Percentiles rank a stretch among this genome's conserved stretches.
phyloP scores from a whole-genome alignment of 352 stramenopile genomes.

The Phytophthora fragariaefolia region DNA sequence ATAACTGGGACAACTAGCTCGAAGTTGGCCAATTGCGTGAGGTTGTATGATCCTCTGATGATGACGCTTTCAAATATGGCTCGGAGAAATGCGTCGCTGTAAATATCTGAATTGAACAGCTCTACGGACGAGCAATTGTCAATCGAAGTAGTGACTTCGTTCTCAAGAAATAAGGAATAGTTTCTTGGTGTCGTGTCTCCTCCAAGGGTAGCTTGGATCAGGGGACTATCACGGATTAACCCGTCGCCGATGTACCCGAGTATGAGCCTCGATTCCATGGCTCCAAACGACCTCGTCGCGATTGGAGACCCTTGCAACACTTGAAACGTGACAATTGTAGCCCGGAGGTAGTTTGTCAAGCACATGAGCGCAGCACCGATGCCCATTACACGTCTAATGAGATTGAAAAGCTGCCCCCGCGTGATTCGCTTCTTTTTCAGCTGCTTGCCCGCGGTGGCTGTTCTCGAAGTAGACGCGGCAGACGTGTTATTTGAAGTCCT shows the following conservation, averaged over 20 bases:
- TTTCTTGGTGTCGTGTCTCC: conserved; percentile 29
- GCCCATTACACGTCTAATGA: conserved; percentile 25
- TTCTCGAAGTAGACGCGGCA: background rate
- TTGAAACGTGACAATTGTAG: conserved; percentile 37
- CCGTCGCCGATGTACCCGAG: conserved; percentile 28
- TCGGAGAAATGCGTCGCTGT: conserved; percentile 44
- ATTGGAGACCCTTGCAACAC: conserved; percentile 24
- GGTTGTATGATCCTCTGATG: conserved; percentile 30
- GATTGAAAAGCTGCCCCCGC: conserved; percentile 26
- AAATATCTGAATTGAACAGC: conserved; percentile 29
- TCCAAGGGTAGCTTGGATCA: conserved; percentile 33
- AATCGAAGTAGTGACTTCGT: conserved; percentile 23
- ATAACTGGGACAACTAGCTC: conserved; percentile 52
- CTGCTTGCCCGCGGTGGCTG: background rate
- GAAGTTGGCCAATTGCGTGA: conserved; percentile 36
- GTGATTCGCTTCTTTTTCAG: conserved; percentile 40
- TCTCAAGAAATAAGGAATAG: conserved; percentile 45
- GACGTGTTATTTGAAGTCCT: background rate
- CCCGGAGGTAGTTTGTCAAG: conserved; percentile 34
- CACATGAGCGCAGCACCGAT: conserved; percentile 40
- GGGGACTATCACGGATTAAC: conserved; percentile 38
- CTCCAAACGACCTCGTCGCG: conserved; percentile 17
- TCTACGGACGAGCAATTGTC: conserved; percentile 16
- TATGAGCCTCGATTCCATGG: conserved; percentile 29
- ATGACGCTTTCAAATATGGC: conserved; percentile 30